Conservation (phyloP, 1,139 yeast species). For the Candida pseudocylindracea region DNA sequence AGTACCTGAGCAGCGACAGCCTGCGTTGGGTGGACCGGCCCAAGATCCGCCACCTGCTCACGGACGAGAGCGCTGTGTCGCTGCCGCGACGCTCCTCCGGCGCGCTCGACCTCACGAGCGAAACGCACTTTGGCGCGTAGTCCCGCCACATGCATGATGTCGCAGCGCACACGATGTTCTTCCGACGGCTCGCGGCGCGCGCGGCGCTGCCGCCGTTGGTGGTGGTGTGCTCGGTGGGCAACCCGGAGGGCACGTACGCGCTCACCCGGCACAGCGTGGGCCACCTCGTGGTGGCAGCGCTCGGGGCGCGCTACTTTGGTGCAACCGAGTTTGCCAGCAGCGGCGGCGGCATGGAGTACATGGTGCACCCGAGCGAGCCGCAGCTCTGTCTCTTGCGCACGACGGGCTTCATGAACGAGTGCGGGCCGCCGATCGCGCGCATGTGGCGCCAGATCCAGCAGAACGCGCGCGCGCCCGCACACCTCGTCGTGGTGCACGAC, state of each 20-base stretch:
- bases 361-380: constrained; percentile 1
- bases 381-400: constrained; percentile 17
- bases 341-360: neutral
- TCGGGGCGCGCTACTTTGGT: constrained; percentile 2
- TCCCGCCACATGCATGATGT: too few species aligned
- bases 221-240: constrained; percentile 46
- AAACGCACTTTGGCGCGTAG: too few species aligned
- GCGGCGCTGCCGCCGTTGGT: constrained; percentile 5
- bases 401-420: constrained; percentile 39
- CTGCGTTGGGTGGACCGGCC: too few species aligned
- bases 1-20: too few species aligned
- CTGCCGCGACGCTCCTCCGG: too few species aligned
- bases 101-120: too few species aligned
- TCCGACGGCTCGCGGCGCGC: too few species aligned
- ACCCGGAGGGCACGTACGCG: constrained; percentile 42
- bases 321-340: neutral
- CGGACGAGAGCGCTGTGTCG: too few species aligned
- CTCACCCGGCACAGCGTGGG: constrained; percentile 68
- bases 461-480: constrained; percentile 7
- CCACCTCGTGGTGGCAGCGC: constrained; percentile 22
- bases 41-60: too few species aligned
- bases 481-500: constrained; percentile 46
- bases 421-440: constrained; percentile 30
- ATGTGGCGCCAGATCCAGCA: constrained; percentile 17
- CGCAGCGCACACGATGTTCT: too few species aligned